phyloP scores from a whole-genome alignment of 2,329 filamentous ascomycete genomes.

The Byssoonygena ceratinophila region DNA sequence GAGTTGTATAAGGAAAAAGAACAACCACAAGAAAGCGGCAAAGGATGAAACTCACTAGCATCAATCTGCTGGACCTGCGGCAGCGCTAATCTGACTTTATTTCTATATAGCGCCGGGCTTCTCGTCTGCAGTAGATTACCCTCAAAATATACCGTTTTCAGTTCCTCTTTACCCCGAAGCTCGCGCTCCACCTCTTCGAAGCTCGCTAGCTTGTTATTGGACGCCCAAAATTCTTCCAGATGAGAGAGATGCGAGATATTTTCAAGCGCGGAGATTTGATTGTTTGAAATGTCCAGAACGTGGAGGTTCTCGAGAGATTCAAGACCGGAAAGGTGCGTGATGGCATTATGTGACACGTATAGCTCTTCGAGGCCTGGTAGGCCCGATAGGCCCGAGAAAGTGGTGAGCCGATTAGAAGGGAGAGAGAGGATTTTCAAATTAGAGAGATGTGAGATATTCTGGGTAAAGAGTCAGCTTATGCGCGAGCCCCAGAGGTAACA shows the following conservation, averaged over 20 bases:
- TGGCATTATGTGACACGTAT: slow-evolving; percentile 90
- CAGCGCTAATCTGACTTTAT: slow-evolving; percentile 79
- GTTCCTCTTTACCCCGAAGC: slow-evolving; percentile 63
- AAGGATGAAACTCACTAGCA: slow-evolving; percentile 62
- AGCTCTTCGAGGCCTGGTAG: slow-evolving; percentile 76
- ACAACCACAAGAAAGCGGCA: not conserved
- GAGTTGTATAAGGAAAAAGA: not conserved
- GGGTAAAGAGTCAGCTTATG: slow-evolving; percentile 7
- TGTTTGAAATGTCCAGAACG: slow-evolving; percentile 81
- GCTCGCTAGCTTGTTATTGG: slow-evolving; percentile 69
- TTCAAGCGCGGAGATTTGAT: slow-evolving; percentile 63
- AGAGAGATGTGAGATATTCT: slow-evolving; percentile 59
- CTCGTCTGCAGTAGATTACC: slow-evolving; percentile 78
- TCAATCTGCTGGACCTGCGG: slow-evolving; percentile 90
- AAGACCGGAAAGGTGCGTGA: slow-evolving; percentile 65
- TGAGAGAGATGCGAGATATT: slow-evolving; percentile 59
- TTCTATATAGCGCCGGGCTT: slow-evolving; percentile 76
- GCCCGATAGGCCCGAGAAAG: slow-evolving; percentile 62
- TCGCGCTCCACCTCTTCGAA: slow-evolving; percentile 71
- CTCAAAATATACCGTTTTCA: slow-evolving; percentile 93
- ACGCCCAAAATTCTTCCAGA: slow-evolving; percentile 89
- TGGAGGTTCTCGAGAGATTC: slow-evolving; percentile 56
- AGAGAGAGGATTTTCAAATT: slow-evolving; percentile 84
- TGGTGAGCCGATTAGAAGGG: slow-evolving; percentile 83
- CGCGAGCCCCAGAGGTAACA: not conserved